phyloP scores from a whole-genome alignment of 768 basidiomycete species.

The Piloderma croceum region DNA sequence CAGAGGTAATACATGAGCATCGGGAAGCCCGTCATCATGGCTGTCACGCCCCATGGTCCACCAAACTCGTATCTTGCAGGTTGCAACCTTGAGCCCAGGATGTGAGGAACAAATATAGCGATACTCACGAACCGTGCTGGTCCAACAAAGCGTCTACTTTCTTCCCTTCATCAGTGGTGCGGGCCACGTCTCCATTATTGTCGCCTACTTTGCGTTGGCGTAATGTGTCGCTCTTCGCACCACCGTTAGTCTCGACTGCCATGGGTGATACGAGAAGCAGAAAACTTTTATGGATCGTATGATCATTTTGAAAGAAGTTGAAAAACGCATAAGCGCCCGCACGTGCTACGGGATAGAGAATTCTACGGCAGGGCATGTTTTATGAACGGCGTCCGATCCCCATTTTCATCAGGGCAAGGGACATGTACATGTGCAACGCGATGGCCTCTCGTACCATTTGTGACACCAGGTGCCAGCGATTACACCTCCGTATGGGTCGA shows the following conservation, averaged over 20 bases:
- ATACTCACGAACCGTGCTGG: slow-evolving; percentile 52
- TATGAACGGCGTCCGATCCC: too few species aligned
- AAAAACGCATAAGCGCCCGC: too few species aligned
- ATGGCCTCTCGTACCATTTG: too few species aligned
- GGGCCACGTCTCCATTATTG: slow-evolving; percentile 22
- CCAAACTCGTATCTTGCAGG: slow-evolving; percentile 86
- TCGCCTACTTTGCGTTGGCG: slow-evolving; percentile 20
- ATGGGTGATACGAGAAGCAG: slow-evolving; percentile 1
- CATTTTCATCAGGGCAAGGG: too few species aligned
- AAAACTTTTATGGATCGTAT: slow-evolving; percentile 9
- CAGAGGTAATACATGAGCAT: slow-evolving; percentile 97
- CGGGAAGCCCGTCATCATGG: slow-evolving; percentile 94
- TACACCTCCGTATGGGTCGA: too few species aligned
- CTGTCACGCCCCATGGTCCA: slow-evolving; percentile 83
- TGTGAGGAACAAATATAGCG: not conserved
- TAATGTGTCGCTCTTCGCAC: slow-evolving; percentile 12
- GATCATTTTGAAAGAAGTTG: too few species aligned
- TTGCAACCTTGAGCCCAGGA: slow-evolving; percentile 2
- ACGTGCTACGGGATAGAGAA: too few species aligned
- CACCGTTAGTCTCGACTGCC: slow-evolving; percentile 14
- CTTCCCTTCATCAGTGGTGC: slow-evolving; percentile 63
- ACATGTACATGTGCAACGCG: too few species aligned
- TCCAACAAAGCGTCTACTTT: slow-evolving; percentile 71
- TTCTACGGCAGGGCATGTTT: too few species aligned
- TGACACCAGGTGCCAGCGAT: too few species aligned